Evolutionary conservation across 495 filamentous ascomycete species (phyloP).

Genomic region (Penicillium nucicola): DNA sequence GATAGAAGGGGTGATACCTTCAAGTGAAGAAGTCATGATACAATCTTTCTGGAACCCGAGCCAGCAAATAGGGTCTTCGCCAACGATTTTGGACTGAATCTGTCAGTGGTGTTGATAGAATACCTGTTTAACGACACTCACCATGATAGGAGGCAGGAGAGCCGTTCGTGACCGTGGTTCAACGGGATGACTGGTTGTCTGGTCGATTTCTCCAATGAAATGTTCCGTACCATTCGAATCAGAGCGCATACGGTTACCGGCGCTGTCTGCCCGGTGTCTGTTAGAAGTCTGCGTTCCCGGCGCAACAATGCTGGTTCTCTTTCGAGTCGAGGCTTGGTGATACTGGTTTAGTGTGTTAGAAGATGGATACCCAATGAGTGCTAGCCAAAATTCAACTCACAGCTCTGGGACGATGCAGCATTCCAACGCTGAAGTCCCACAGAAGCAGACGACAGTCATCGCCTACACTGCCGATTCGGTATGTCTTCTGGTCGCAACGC

Average conservation of each 20-base stretch:
- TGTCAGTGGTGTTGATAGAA: conserved; percentile 1
- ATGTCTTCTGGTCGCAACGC: conserved; percentile 92
- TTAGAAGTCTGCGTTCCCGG: conserved; percentile 60
- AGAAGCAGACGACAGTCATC: conserved; percentile 86
- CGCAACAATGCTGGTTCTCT: conserved; percentile 37
- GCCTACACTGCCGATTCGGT: conserved; percentile 92
- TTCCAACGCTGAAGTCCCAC: conserved; percentile 97
- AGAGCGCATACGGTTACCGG: conserved; percentile 53
- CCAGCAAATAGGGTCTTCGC: conserved; percentile 85
- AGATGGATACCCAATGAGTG: neutral
- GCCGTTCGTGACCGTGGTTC: conserved; percentile 77
- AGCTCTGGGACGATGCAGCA: conserved; percentile 85
- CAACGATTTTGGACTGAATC: conserved; percentile 72
- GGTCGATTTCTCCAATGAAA: conserved; percentile 43
- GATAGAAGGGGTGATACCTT: conserved; percentile 54
- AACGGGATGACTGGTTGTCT: conserved; percentile 66
- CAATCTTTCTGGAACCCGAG: conserved; percentile 86
- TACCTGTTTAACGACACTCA: conserved; percentile 28
- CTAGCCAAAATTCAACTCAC: conserved; percentile 41
- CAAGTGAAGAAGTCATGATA: conserved; percentile 86
- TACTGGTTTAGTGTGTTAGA: conserved; percentile 41
- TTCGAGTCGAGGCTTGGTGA: conserved; percentile 39
- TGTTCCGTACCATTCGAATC: conserved; percentile 63
- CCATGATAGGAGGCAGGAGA: conserved; percentile 90
- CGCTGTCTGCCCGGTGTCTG: conserved; percentile 70